phyloP scores from a whole-genome alignment of 805 yeast species.

The Peterozyma toletana region DNA sequence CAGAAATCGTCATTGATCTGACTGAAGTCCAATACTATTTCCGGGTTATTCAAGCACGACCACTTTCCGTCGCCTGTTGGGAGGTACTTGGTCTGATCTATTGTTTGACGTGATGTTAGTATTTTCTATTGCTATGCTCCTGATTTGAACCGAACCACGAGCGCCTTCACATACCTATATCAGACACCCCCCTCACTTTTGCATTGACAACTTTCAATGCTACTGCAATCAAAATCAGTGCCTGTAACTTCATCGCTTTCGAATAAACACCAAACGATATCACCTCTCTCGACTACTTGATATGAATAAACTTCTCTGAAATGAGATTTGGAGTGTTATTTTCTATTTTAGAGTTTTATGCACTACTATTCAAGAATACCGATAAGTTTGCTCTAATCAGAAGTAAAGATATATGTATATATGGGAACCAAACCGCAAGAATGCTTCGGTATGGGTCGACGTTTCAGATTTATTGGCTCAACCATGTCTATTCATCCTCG shows the following conservation, averaged over 20 bases:
- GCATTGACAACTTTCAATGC: background rate
- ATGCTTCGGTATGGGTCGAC: too few species aligned
- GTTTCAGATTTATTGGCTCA: too few species aligned
- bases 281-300: background rate
- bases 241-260: background rate
- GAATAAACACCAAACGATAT: background rate
- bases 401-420: too few species aligned
- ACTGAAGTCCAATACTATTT: constrained; percentile 47
- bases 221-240: background rate
- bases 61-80: constrained; percentile 51
- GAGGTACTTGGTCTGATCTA: constrained; percentile 34
- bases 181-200: constrained; percentile 14
- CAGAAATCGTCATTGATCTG: constrained; percentile 86
- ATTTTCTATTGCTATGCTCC: background rate
- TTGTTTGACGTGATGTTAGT: constrained; percentile 22
- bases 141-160: constrained; percentile 1
- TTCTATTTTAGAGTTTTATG: too few species aligned
- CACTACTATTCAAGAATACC: too few species aligned
- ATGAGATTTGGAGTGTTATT: too few species aligned
- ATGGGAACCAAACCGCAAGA: too few species aligned
- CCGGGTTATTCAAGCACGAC: constrained; percentile 64
- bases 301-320: too few species aligned
- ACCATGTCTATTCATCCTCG: too few species aligned
- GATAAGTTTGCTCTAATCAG: too few species aligned
- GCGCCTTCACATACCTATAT: constrained; percentile 8